Base-by-base conservation (phyloP, 1,139 yeast genomes). In the Pichia sp. region DNA sequence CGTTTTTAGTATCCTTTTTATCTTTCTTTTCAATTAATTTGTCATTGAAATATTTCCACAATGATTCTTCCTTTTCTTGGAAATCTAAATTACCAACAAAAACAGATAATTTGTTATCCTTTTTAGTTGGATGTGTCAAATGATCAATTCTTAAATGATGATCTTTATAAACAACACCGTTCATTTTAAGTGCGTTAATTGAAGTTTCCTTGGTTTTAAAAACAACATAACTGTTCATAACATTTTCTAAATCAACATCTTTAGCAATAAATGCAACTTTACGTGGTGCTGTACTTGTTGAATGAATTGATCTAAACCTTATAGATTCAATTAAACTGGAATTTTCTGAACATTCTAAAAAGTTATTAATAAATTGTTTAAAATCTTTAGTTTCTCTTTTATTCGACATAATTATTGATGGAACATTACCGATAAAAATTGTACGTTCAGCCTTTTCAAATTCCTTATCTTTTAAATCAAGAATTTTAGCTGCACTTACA, bases 81-180 rank as follows among this genome's bases (percentile, higher is more conserved):
- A 91, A 93, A 60, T 88, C 95, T 51, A 91, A 70, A 61, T 91
- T 91, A 26, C 99, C 99, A 26, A 93, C 91, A 60, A 93, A 93
- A 28, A 93, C 76, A 29, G 93, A 81, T 50, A 88, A 74, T 59
- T 80, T 83, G 60, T 82, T 80, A 55, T 87, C 95, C 55, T 85
- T 89, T 49, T 82, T 77, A 6, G 88, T 71, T 19, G 98, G 98
- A 59, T 89, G 96, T 0, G 94, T 76, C 16, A 89, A 84, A 46
- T 88, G 88, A 61, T 93, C 98, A 16, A 91, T 93, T 56, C 97
- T 75, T 44, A 93, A 60, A 60, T 91, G 97, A 59, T 79, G 79
- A 39, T 74, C 74, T 45, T 74, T 73, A 59, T 87, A 84, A 8
- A 80, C 68, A 6, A 69, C 60, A 28, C 86, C 95, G 59, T 93